phyloP scores from a whole-genome alignment of 2,329 filamentous ascomycete species.

The Hymenoscyphus fraxineus region DNA sequence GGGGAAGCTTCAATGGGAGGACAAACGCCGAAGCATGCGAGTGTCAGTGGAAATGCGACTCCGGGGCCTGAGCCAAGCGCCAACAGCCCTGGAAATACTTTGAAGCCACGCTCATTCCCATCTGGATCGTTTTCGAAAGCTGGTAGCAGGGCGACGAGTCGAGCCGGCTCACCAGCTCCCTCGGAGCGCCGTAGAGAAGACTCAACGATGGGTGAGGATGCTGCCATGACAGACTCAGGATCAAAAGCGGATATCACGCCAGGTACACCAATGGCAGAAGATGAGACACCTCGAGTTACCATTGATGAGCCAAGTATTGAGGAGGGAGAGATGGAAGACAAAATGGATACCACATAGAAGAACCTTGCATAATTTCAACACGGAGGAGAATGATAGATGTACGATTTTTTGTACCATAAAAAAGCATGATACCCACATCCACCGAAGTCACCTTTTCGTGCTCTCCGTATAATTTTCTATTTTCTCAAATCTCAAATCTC shows the following conservation, averaged over 20 bases:
- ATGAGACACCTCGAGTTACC: constrained; percentile 45
- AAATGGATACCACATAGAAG: constrained; percentile 61
- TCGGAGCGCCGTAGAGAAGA: constrained; percentile 24
- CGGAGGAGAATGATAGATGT: constrained; percentile 11
- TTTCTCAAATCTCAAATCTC: neutral
- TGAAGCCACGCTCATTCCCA: constrained; percentile 35
- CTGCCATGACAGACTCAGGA: constrained; percentile 55
- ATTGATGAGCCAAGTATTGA: constrained; percentile 45
- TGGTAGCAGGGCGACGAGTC: constrained; percentile 40
- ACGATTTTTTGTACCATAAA: constrained; percentile 30
- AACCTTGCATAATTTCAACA: neutral
- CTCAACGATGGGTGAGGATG: constrained; percentile 48
- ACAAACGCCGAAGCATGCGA: constrained; percentile 49
- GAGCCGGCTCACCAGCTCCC: constrained; percentile 37
- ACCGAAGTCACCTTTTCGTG: neutral
- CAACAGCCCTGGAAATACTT: constrained; percentile 43
- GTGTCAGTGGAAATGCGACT: constrained; percentile 45
- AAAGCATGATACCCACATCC: constrained; percentile 26
- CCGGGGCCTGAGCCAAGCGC: constrained; percentile 49
- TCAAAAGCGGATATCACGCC: constrained; percentile 37
- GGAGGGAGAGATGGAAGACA: constrained; percentile 44
- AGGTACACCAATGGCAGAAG: constrained; percentile 31
- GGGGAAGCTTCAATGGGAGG: constrained; percentile 36
- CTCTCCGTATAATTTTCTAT: constrained; percentile 1
- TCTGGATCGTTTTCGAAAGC: constrained; percentile 38